phyloP scores from a whole-genome alignment of 1,284 basidiomycete species.

The Takashimella tepidaria region DNA sequence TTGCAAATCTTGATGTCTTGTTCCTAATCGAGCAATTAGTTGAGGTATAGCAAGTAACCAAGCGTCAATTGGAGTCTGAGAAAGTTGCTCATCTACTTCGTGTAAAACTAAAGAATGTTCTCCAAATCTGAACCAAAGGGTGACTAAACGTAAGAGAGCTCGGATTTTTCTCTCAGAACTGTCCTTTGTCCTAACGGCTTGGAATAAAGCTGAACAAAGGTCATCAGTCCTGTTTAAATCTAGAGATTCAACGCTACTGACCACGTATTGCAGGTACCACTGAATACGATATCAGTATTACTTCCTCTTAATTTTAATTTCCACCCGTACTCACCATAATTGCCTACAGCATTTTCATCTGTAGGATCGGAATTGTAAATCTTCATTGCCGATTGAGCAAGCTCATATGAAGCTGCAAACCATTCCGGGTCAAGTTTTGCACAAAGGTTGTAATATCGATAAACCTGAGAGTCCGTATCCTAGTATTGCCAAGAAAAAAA shows the following conservation, averaged over 20 bases:
- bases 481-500: too few species aligned
- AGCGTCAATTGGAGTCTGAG: constrained; percentile 20
- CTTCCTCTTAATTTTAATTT: too few species aligned
- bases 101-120: constrained; percentile 69
- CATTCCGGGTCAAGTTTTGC: constrained; percentile 34
- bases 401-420: constrained; percentile 26
- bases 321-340: constrained; percentile 31
- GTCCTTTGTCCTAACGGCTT: constrained; percentile 26
- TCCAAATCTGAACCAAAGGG: constrained; percentile 99
- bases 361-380: constrained; percentile 18
- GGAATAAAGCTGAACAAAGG: constrained; percentile 35
- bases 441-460: constrained; percentile 27
- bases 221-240: too few species aligned
- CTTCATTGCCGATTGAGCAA: constrained; percentile 33
- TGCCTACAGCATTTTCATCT: constrained; percentile 25
- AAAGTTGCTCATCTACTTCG: constrained; percentile 33
- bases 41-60: constrained; percentile 44
- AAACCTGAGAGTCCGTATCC: constrained; percentile 32
- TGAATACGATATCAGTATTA: constrained; percentile 11
- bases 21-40: constrained; percentile 41
- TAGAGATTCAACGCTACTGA: constrained; percentile 3
- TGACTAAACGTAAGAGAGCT: constrained; percentile 85
- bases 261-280: constrained; percentile 39
- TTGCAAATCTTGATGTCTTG: constrained; percentile 31
- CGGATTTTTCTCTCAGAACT: constrained; percentile 49